A percentile compares a stretch with the other conserved stretches of the same genome.
Conservation (phyloP, 805 yeast species). For the Phaffomyces antillensis region DNA sequence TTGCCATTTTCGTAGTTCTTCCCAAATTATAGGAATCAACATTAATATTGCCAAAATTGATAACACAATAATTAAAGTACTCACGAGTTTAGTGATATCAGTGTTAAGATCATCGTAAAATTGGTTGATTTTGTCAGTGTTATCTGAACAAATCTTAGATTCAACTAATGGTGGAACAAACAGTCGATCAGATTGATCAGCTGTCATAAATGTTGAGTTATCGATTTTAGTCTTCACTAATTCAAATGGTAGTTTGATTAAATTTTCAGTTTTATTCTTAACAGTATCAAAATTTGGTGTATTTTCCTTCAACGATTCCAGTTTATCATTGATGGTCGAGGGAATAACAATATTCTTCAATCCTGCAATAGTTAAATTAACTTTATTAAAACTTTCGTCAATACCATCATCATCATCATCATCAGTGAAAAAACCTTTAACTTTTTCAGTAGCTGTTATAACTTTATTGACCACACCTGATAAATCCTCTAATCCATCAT, state of each 20-base stretch:
- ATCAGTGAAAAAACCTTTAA: constrained; percentile 51
- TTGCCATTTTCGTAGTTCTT: constrained; percentile 44
- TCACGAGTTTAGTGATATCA: constrained; percentile 29
- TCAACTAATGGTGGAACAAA: constrained; percentile 33
- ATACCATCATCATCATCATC: constrained; percentile 26
- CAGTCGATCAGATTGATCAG: constrained; percentile 18
- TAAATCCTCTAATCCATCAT: constrained; percentile 58
- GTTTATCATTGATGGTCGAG: constrained; percentile 46
- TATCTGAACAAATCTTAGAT: constrained; percentile 33
- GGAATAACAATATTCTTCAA: constrained; percentile 62
- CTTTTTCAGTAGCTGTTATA: constrained; percentile 40
- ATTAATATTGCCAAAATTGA: constrained; percentile 34
- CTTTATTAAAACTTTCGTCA: constrained; percentile 30
- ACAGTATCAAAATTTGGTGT: constrained; percentile 64
- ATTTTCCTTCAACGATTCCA: constrained; percentile 42
- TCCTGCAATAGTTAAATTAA: constrained; percentile 51
- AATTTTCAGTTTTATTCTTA: constrained; percentile 45
- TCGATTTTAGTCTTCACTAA: constrained; percentile 35
- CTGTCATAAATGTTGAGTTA: constrained; percentile 20
- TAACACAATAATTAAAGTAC: constrained; percentile 33
- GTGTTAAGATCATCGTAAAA: constrained; percentile 28
- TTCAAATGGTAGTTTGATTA: constrained; percentile 57
- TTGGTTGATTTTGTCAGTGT: constrained; percentile 31
- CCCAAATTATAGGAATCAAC: constrained; percentile 36
- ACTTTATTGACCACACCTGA: constrained; percentile 51